Base-by-base conservation (phyloP, 129 eudicot species). In the Scalesia atractyloides region DNA sequence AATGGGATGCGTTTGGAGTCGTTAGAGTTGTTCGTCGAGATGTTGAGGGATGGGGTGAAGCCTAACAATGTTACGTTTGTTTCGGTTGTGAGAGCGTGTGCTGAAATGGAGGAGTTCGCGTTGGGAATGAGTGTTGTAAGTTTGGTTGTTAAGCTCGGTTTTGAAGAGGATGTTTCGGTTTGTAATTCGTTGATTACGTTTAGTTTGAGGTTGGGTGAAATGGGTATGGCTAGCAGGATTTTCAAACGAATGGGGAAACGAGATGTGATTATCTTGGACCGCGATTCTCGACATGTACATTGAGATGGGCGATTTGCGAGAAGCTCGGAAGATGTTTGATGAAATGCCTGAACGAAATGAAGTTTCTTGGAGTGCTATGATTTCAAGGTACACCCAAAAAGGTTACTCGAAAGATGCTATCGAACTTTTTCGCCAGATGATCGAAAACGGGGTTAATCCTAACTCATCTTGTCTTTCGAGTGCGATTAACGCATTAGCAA, bases 221-320 rank as follows among this genome's bases (percentile, higher is more conserved):
- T 69, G 53, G 87, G 79, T 36, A 76, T 75, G 76, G 97, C 89
- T 2, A 44, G 82, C 56, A 39, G 14, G 50, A 50, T 79, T 49
- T 90, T 90, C 17, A 78, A 80, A 64, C 61, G 65, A 33, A 90
- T 90, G 95, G 79, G 66, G 74, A 66, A 74, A n/a, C 82, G 67
- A 74, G 95, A 90, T 76, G 95, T 90, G 34, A 84, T 90, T 79
- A n/a, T 87, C 97, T 30, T 90, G 95, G 97, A 90, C 95, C 3
- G 82, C 87, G 5, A 87, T 90, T 4, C 69, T 90, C 2, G 95
- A 85, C 64, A 77, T 90, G 95, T 83, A 87, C 34, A 81, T 85
- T 73, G 76, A 85, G 72, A 90, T 61, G 76, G 91, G 91, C 30
- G 79, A 90, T 78, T 68, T 87, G 80, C 15, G 9, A 52, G 87